A percentile compares a stretch with the other conserved stretches of the same genome.
Evolutionary conservation across 495 filamentous ascomycete species (phyloP).

Genomic region (Neurospora sp.): DNA sequence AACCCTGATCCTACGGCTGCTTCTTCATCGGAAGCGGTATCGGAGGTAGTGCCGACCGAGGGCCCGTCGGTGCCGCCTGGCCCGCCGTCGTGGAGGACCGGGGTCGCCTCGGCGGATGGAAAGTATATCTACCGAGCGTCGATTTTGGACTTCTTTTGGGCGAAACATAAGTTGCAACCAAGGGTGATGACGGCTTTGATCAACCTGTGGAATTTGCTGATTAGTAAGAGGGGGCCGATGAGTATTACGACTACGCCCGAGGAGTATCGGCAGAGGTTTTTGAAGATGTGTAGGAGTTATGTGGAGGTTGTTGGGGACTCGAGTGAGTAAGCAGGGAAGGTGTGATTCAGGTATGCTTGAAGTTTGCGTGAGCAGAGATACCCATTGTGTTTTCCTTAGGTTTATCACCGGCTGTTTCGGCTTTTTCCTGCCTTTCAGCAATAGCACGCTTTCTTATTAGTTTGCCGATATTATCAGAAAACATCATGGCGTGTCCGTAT

Average conservation of each 20-base stretch:
- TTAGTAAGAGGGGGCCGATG: slow-evolving; percentile 49
- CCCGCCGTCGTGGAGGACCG: slow-evolving; percentile 44
- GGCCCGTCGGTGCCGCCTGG: slow-evolving; percentile 21
- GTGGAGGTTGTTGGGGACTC: slow-evolving; percentile 37
- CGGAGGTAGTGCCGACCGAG: slow-evolving; percentile 13
- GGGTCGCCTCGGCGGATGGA: slow-evolving; percentile 46
- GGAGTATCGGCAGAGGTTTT: slow-evolving; percentile 56
- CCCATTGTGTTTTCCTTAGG: not conserved
- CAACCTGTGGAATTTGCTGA: slow-evolving; percentile 48
- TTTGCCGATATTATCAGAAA: not conserved
- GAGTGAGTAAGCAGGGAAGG: too few species aligned
- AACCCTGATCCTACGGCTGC: not conserved
- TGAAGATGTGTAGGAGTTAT: slow-evolving; percentile 48
- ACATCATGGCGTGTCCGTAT: too few species aligned
- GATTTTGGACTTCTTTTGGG: slow-evolving; percentile 64
- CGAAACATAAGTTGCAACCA: slow-evolving; percentile 53
- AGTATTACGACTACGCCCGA: slow-evolving; percentile 56
- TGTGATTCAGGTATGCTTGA: too few species aligned
- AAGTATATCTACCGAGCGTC: slow-evolving; percentile 53
- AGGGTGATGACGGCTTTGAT: slow-evolving; percentile 52
- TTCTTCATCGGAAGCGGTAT: slow-evolving; percentile 10
- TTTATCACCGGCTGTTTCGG: not conserved
- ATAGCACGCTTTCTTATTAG: not conserved
- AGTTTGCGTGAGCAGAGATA: not conserved
- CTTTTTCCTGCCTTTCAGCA: too few species aligned